Base-by-base conservation (phyloP, 257 asterid genomes). In the Capsicum baccatum region DNA sequence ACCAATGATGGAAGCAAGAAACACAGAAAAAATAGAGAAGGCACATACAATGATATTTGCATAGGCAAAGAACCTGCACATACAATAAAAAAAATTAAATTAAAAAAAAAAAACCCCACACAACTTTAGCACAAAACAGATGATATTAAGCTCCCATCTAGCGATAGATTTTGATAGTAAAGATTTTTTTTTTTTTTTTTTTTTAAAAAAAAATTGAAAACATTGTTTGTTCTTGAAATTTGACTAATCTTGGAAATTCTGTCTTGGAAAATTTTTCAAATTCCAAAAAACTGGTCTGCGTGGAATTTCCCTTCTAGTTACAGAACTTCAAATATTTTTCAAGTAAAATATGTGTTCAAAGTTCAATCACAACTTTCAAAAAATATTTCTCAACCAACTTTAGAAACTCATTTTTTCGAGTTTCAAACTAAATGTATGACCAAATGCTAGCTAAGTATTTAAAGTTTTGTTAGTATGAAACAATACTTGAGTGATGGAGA, bases 401-500 rank as follows among this genome's bases (percentile, higher is more conserved):
- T 39, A 39, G 44, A 3, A 39, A 39, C 44, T 39, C 44, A 39
- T 39, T 39, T 39, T 39, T 39, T 39, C 4, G 44, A 39, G 44
- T 39, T 39, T 39, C 44, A 39, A 39, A 26, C 17, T 11, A 26
- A 64, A 64, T 5, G 0, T 64, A 64, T 1, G 12, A 21, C 21
- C 16, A 63, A 21, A 63, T 0, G 5, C 2, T 64, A 33, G 44
- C 44, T 39, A 39, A 39, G 44, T 39, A 39, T 3, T 39, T 39
- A 39, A 39, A 39, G 44, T 39, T 39, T 39, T 26, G 33, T 3
- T 39, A 39, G 47, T 64, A 11, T 33, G 62, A 66, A 42, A 33
- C 3, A 33, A 8, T 64, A 94, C 97, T 87, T 89, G 90, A 89
- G 88, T 47, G 97, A 92, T 0, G 98, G 73, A 8, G 95, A 86